Evolutionary conservation across 768 basidiomycete genomes (phyloP), one percentile per base, ranked within the genome.

Genomic region (Lactarius tabidus): DNA sequence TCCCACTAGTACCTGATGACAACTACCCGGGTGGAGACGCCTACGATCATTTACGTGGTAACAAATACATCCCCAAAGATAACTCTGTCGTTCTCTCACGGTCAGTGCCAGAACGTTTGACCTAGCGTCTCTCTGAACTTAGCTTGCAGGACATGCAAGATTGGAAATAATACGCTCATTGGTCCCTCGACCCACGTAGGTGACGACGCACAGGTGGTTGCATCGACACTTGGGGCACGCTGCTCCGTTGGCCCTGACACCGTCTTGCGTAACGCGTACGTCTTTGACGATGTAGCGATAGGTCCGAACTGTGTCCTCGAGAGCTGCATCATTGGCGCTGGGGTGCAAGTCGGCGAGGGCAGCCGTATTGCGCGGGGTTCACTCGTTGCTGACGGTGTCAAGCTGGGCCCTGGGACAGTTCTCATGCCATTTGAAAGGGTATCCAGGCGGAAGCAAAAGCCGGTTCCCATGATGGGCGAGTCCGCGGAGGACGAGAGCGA

Each of bases 1-100:
- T 96, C 78, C 97, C 97, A 2, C 79, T 98, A 10, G 94, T 95
- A 6, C 96, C 96, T 10, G 97, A 98, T 73, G 88, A 95, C 74
- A 93, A 95, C 75, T 85, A 95, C 70, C 94, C 93, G 2, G 84
- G 88, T 17, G 88, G 88, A 7, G 86, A 90, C 63, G 73, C 81
- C 41, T 98, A 98, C 73, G 92, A 96, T 72, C 87, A 95, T 72
- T 82, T 89, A 39, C 84, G 90, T 33, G 94, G 93, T 7, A 93
- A 95, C 76, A 88, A 89, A 70, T 99, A 98, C 73, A 83, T 95
- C 66, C 86, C 94, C 23, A 85, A 87, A 69, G 87, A 90, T 67
- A 83, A 85, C 67, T 83, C 89, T 4, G 90, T 97, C 65, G 72
- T 82, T 33, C 84, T 98, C 26, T 89, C 94, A n/a, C 83, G 95